phyloP scores from a whole-genome alignment of 2,329 filamentous ascomycete genomes.

The Bretziella fagacearum region DNA sequence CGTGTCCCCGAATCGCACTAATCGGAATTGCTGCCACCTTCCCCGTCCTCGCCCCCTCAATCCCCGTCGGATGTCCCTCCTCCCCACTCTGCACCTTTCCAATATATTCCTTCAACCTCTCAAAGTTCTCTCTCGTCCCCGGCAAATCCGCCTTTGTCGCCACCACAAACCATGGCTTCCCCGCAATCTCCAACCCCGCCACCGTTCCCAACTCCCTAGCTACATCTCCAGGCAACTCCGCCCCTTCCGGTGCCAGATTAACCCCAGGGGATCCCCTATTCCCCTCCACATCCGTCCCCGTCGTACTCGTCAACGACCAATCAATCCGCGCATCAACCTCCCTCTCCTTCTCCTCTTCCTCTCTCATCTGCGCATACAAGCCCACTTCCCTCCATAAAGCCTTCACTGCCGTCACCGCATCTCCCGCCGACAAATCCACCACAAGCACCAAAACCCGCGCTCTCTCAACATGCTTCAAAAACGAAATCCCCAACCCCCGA shows the following conservation, averaged over 20 bases:
- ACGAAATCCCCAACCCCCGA: slow-evolving; percentile 75
- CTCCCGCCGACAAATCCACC: slow-evolving; percentile 62
- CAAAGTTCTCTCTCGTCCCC: slow-evolving; percentile 63
- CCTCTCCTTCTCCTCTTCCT: slow-evolving; percentile 52
- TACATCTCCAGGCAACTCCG: slow-evolving; percentile 14
- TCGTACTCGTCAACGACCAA: slow-evolving; percentile 38
- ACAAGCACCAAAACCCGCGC: slow-evolving; percentile 89
- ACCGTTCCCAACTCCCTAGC: slow-evolving; percentile 14
- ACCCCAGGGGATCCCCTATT: background rate
- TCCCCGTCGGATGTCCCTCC: slow-evolving; percentile 55
- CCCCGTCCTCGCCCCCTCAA: slow-evolving; percentile 39
- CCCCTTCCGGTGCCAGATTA: background rate
- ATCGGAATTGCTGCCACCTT: slow-evolving; percentile 62
- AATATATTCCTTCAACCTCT: slow-evolving; percentile 52
- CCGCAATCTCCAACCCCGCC: slow-evolving; percentile 55
- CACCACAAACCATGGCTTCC: slow-evolving; percentile 92
- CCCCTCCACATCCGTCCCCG: slow-evolving; percentile 13
- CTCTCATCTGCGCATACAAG: slow-evolving; percentile 64
- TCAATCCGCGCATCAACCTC: slow-evolving; percentile 40
- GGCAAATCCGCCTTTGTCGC: slow-evolving; percentile 82
- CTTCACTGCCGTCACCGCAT: slow-evolving; percentile 63
- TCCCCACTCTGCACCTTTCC: slow-evolving; percentile 43
- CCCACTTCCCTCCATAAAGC: slow-evolving; percentile 81
- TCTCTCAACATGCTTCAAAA: slow-evolving; percentile 85
- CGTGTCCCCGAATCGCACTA: slow-evolving; percentile 76